These are phyloP conservation scores for Paramecium octaurelia DNA, from an alignment of 73 alveolate genomes.

Conservation along the genomic window DNA sequence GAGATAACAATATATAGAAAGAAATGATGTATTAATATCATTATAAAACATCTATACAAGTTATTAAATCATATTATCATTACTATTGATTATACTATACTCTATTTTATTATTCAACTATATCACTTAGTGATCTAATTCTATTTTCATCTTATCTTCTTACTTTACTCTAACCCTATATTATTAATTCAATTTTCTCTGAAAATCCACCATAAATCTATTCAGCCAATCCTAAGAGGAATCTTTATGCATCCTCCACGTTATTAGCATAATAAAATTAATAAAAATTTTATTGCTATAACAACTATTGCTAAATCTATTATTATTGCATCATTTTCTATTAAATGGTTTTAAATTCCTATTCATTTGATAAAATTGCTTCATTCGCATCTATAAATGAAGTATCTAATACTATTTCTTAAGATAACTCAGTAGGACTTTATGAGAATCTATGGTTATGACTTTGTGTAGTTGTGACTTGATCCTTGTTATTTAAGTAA, in stretches of 20 bases:
- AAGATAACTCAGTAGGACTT: neutral
- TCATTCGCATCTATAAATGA: conserved; percentile 42
- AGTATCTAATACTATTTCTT: neutral
- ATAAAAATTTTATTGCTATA: neutral
- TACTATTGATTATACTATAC: too few species aligned
- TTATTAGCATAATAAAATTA: neutral
- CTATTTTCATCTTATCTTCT: neutral
- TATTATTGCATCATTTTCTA: neutral
- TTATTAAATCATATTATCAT: neutral
- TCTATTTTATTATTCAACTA: neutral
- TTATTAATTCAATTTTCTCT: neutral
- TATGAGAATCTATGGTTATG: neutral
- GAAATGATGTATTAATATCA: conserved; percentile 26
- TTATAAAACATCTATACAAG: neutral
- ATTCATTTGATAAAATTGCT: conserved; percentile 26
- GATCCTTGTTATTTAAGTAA: neutral
- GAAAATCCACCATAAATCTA: neutral
- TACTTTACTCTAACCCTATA: neutral
- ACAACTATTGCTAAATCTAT: neutral
- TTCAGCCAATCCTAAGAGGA: conserved; percentile 6
- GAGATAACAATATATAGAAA: conserved; percentile 56
- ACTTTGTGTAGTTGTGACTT: neutral
- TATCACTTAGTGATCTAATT: conserved; percentile 17
- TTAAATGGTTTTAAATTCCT: neutral
- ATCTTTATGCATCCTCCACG: neutral